A percentile compares a stretch with the other conserved stretches of the same genome.
Conservation (phyloP, 2,329 filamentous ascomycete species). For the Amauroascus niger region DNA sequence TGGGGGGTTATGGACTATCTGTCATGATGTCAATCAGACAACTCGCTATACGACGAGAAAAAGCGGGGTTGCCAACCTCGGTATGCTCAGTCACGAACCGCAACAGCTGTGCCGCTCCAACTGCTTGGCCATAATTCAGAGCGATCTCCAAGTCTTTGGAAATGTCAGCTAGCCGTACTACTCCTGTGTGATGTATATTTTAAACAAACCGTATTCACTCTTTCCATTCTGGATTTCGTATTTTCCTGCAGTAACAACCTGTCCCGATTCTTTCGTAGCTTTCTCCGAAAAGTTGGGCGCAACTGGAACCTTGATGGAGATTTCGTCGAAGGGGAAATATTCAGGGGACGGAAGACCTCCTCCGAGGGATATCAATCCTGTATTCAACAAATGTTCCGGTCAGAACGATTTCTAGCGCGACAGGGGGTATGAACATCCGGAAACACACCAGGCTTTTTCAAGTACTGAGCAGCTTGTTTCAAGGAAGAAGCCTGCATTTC, state of each 20-base stretch:
- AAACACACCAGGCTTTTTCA: conserved; percentile 58
- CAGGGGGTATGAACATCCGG: neutral
- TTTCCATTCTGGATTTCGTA: conserved; percentile 63
- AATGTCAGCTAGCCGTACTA: conserved; percentile 15
- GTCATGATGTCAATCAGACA: neutral
- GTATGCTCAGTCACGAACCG: conserved; percentile 92
- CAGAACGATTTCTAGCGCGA: conserved; percentile 1
- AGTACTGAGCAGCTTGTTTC: conserved; percentile 68
- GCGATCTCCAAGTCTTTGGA: conserved; percentile 69
- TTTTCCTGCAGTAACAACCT: conserved; percentile 62
- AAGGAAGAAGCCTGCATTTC: conserved; percentile 55
- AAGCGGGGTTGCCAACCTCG: conserved; percentile 42
- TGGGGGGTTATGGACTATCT: conserved; percentile 70
- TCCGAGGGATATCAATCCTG: conserved; percentile 74
- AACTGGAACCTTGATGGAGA: conserved; percentile 63
- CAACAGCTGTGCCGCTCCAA: conserved; percentile 75
- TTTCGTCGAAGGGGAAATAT: conserved; percentile 81
- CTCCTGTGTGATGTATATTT: neutral
- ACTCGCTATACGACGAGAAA: neutral
- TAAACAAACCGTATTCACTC: conserved; percentile 40
- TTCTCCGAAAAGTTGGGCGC: conserved; percentile 61
- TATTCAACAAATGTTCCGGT: neutral
- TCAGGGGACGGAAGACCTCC: conserved; percentile 81
- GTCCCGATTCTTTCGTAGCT: conserved; percentile 52
- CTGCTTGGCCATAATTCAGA: conserved; percentile 86